Base-by-base conservation (phyloP, 2,329 filamentous ascomycete genomes). In the Botryotinia convoluta region DNA sequence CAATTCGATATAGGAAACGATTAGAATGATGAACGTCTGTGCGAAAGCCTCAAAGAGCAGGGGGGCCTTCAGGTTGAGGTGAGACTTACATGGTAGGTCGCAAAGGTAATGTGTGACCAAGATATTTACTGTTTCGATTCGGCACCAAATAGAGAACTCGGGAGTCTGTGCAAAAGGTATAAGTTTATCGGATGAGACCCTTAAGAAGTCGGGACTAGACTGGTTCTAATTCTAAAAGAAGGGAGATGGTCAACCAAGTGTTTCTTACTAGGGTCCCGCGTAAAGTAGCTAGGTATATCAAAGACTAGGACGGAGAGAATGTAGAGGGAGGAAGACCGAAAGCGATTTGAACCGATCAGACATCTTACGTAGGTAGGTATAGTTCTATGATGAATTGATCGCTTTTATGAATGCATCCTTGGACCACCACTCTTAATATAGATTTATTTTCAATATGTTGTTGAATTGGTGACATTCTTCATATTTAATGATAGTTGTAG, bases 161-260 rank as follows among this genome's bases (percentile, higher is more conserved):
- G 65, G 65, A 68, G 65, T 68, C 65, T 57, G 64, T 57, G 65
- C 65, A 22, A 68, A 68, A 48, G 37, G 39, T 44, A 57, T 54
- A 51, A 57, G 22, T 32, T 35, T 48, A 39, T 37, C 45, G 45
- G 64, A 39, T 39, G 64, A 54, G 64, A 68, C 26, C 37, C 37
- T 39, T n/a, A 35, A n/a, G 26, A 14, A 16, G 63, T 67, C 26
- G 44, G 32, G 35, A 67, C n/a, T 51, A 37, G 35, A 51, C 10
- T 51, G 45, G 20, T 3, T 35, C 35, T 16, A 35, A 35, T 9
- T 35, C 35, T 16, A 6, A 35, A 26, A 51, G 61, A 32, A 37
- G 63, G 7, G 20, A 65, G 14, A 32, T 44, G 42, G 61, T 57
- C 51, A 57, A 32, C n/a, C n/a, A 57, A 57, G 51, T 57, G 51